Conservation (phyloP, 169 alveolate species). For the Eimeria acervulina region DNA sequence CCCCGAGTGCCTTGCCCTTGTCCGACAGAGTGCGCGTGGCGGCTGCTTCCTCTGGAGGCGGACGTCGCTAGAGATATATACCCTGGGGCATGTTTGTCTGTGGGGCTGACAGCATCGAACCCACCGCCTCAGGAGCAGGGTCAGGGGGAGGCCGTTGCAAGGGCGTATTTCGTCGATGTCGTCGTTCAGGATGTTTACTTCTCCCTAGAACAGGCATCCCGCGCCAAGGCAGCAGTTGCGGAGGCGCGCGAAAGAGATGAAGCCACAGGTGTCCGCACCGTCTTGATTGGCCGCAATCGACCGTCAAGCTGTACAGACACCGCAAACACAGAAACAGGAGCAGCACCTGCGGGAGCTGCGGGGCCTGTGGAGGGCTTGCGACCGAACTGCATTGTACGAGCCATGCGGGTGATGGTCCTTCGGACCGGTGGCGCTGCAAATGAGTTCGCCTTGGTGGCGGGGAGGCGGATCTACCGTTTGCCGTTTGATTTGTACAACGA, state of each 20-base stretch:
- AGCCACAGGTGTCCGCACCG: conserved; percentile 8
- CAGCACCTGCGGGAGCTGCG: neutral
- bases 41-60: conserved; percentile 64
- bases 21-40: conserved; percentile 78
- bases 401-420: conserved; percentile 72
- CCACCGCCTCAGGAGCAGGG: conserved; percentile 58
- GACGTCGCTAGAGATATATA: conserved; percentile 59
- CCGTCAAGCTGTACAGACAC: neutral
- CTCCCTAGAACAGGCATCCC: conserved; percentile 64
- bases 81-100: conserved; percentile 77
- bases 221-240: conserved; percentile 18
- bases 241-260: conserved; percentile 65
- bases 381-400: conserved; percentile 59
- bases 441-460: conserved; percentile 51
- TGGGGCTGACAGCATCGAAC: conserved; percentile 47
- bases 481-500: conserved; percentile 76
- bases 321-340: neutral
- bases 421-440: conserved; percentile 53
- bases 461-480: conserved; percentile 58
- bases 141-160: neutral
- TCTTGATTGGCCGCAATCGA: neutral
- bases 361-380: conserved; percentile 59
- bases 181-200: conserved; percentile 76
- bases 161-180: conserved; percentile 70
- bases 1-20: conserved; percentile 65